Base-by-base conservation (phyloP, 164 flowering plant genomes). In the Annona cherimola region DNA sequence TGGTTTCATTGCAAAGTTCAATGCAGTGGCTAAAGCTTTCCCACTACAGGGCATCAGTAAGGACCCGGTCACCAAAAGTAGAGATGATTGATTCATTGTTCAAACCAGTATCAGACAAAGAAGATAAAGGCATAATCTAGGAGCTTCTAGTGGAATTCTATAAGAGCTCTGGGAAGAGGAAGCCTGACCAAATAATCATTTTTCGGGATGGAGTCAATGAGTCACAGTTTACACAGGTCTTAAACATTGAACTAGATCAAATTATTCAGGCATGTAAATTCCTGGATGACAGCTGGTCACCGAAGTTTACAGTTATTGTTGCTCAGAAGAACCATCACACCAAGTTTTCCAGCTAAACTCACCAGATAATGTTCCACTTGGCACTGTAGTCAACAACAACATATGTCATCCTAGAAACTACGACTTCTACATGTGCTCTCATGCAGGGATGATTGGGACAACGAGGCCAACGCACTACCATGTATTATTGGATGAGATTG, bases 191-290 rank as follows among this genome's bases (percentile, higher is more conserved):
- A 14, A 90, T 95, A 1, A 87, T 95, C 8, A 91, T 95, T 61
- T 95, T 93, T 81, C 89, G 99, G 97, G 98, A 93, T 79, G 98
- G 98, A 0, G 98, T 93, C n/a, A 91, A 97, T 42, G 98, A 93
- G 76, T 89, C 94, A 0, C 97, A 93, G 68, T 91, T 93, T 80
- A 91, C 79, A 54, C 97, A 93, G 77, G 97, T 91, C 11, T 70
- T 93, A 60, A 93, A 91, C 75, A 85, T 87, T 46, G 98, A 93
- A 69, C 77, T 93, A 45, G 91, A 89, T 70, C 94, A 93, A 67
- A 90, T 90, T 7, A 90, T 90, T 66, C 76, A 94, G 97, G 96
- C 97, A 0, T 94, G 97, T 78, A 88, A 92, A 76, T 87, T 86
- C 65, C 85, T 89, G 0, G 98, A 90, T 75, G 90, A 84, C 14